phyloP scores from a whole-genome alignment of 192 early-diverging fungal species.

The Haplosporangium gracile region DNA sequence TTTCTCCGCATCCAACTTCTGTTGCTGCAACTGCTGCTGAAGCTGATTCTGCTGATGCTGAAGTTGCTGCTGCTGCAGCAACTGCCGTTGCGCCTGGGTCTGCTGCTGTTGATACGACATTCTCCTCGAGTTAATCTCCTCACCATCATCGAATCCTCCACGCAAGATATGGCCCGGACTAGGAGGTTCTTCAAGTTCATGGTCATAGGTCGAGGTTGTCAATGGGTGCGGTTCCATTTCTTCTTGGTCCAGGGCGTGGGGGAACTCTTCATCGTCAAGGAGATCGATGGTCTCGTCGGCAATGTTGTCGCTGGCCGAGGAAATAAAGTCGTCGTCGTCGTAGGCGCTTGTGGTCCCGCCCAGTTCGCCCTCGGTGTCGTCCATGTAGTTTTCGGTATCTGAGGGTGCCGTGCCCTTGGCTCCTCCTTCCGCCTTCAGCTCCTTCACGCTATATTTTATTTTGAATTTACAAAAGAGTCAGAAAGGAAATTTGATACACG shows the following conservation, averaged over 20 bases:
- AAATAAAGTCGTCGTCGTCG: slow-evolving; percentile 44
- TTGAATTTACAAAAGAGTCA: background rate
- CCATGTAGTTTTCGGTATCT: slow-evolving; percentile 42
- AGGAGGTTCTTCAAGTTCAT: slow-evolving; percentile 38
- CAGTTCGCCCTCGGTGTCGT: slow-evolving; percentile 33
- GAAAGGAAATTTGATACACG: no score
- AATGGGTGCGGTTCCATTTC: slow-evolving; percentile 45
- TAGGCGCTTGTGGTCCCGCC: slow-evolving; percentile 27
- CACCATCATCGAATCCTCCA: slow-evolving; percentile 60
- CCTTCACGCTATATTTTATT: slow-evolving; percentile 30
- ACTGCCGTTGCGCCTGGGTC: background rate
- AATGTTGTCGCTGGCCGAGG: slow-evolving; percentile 53
- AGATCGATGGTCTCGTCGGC: slow-evolving; percentile 56
- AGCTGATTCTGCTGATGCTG: slow-evolving; percentile 40
- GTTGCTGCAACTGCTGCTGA: slow-evolving; percentile 29
- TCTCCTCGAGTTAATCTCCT: slow-evolving; percentile 19
- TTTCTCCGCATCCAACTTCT: slow-evolving; percentile 29
- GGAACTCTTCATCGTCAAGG: slow-evolving; percentile 54
- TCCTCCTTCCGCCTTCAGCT: slow-evolving; percentile 44
- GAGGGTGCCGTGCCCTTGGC: slow-evolving; percentile 12
- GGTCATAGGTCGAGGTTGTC: slow-evolving; percentile 40
- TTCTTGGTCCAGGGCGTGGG: slow-evolving; percentile 36
- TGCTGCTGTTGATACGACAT: slow-evolving; percentile 7
- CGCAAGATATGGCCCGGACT: slow-evolving; percentile 28
- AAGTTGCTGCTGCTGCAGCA: slow-evolving; percentile 41